Conservation (phyloP, 78 protist genomes). For the Parvularia atlantis region DNA sequence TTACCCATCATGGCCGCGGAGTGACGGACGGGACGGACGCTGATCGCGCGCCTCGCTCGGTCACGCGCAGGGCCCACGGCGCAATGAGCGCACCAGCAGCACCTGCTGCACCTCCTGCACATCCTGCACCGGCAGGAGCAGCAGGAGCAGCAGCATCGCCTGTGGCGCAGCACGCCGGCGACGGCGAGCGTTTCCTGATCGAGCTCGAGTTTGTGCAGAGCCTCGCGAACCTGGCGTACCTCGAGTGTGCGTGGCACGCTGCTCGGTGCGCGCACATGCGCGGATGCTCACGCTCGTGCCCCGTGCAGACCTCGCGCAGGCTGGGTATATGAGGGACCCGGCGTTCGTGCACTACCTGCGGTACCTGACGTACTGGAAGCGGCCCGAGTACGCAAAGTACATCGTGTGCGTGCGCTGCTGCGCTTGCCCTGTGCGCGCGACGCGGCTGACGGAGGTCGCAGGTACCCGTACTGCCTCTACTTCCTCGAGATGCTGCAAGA, state of each 20-base stretch:
- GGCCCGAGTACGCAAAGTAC: slow-evolving; percentile 39
- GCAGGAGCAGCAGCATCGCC: too few relatives aligned
- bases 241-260: slow-evolving; percentile 29
- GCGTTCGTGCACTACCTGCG: slow-evolving; percentile 43
- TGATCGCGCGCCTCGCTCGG: too few relatives aligned
- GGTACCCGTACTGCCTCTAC: neutral
- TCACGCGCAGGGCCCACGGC: too few relatives aligned
- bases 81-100: too few relatives aligned
- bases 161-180: too few relatives aligned
- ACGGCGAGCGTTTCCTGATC: slow-evolving; percentile 32
- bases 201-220: slow-evolving; percentile 59
- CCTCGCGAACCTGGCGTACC: slow-evolving; percentile 46
- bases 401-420: slow-evolving; percentile 36
- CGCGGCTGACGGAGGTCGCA: neutral
- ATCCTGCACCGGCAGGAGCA: too few relatives aligned
- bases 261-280: too few relatives aligned
- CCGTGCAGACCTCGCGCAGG: neutral
- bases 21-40: too few relatives aligned
- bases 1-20: too few relatives aligned
- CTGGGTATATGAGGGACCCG: slow-evolving; percentile 17
- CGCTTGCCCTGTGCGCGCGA: slow-evolving; percentile 7
- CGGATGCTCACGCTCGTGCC: too few relatives aligned
- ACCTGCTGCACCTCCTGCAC: too few relatives aligned
- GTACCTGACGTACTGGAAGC: slow-evolving; percentile 45
- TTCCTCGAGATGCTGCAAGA: slow-evolving; percentile 24